Evolutionary conservation across 805 yeast species (phyloP), one percentile per base, ranked within the genome.

Genomic region (Candida anglica): DNA sequence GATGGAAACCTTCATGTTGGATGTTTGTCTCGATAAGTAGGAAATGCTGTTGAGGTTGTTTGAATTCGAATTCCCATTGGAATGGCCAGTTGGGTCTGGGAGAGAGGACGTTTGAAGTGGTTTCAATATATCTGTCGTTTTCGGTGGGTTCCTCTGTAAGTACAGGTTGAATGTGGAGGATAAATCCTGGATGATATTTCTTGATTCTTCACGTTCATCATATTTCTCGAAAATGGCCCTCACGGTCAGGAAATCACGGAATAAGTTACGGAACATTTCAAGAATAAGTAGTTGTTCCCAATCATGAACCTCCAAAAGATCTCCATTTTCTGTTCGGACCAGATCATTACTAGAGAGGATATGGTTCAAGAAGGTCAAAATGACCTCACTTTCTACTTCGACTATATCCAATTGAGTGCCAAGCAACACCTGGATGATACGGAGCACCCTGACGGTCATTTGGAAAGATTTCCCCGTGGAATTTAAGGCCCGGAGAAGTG

Each of bases 251-350:
- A 75, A 74, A 44, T 88, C 85, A 4, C 72, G 54, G 31, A 80
- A 72, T 0, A 87, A 52, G 0, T 73, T 73, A 32, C 70, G 73
- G 48, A 77, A 84, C 8, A 86, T 71, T 53, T 91, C 98, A 29
- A 87, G 57, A 1, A 88, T 75, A 10, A 88, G 54, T 2, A 79
- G 70, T 40, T 79, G 77, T 42, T 84, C 86, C 97, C 97, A 91
- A 11, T 11, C 23, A 21, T 9, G 10, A 21, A 21, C 23, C 11
- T 11, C 23, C 11, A 11, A 9, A 9, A 21, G 10, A 9, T 9
- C 9, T 9, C 23, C 23, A 11, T 9, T 11, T 21, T 44, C 36
- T 3, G 39, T 36, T n/a, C n/a, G n/a, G n/a, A n/a, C n/a, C 4
- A 30, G 31, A 13, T 30, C 19, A 8, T 29, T 25, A 6, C 33